Conservation (phyloP, 225 moss, liverwort and hornwort species). For the Rhytidiadelphus loreus region DNA sequence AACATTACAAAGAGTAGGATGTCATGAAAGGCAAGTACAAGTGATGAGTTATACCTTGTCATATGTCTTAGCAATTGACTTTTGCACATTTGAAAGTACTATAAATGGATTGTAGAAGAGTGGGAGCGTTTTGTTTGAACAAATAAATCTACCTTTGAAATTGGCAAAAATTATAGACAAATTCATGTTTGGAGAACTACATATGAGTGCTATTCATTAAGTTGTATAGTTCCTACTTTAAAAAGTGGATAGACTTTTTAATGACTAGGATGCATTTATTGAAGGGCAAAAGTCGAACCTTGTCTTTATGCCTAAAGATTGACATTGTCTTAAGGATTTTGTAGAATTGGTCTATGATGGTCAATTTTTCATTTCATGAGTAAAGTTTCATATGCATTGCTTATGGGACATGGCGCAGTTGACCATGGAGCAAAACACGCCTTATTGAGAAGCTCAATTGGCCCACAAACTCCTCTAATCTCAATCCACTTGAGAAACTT, state of each 20-base stretch:
- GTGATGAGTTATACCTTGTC: neutral
- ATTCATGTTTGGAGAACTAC: no score
- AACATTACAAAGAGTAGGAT: no score
- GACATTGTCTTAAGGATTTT: neutral
- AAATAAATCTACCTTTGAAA: neutral
- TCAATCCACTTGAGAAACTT: no score
- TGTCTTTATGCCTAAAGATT: neutral
- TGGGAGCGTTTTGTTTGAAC: accelerated
- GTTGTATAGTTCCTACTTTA: no score
- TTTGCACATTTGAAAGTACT: no score
- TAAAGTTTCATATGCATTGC: no score
- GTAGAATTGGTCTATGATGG: neutral
- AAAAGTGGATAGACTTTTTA: neutral
- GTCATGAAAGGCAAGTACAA: no score
- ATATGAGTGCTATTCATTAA: no score
- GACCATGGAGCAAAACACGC: no score
- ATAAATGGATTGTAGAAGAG: neutral
- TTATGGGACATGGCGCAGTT: neutral
- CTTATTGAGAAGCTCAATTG: neutral
- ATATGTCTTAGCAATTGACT: neutral
- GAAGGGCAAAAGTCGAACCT: neutral
- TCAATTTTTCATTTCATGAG: no score
- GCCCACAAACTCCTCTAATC: no score
- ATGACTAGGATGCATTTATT: no score
- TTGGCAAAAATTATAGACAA: neutral